Evolutionary conservation across 768 basidiomycete genomes (phyloP).

Genomic region (Suillus weaverae): DNA sequence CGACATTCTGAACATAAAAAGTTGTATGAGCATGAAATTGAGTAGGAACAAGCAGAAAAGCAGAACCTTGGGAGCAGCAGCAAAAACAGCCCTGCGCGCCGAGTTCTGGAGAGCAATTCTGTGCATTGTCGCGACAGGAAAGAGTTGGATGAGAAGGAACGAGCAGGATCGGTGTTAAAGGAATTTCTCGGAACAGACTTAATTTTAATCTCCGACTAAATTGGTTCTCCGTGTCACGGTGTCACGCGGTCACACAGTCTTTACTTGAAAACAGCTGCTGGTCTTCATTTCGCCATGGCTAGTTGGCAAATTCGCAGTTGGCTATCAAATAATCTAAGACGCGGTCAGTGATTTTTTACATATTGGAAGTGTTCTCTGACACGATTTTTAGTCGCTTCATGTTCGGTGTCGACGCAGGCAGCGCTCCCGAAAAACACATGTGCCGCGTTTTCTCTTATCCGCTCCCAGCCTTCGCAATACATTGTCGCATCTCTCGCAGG

Average conservation of each 20-base stretch:
- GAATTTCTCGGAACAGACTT: slow-evolving; percentile 36
- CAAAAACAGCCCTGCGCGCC: slow-evolving; percentile 73
- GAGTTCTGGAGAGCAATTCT: slow-evolving; percentile 84
- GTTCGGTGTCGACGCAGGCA: slow-evolving; percentile 35
- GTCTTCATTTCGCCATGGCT: slow-evolving; percentile 8
- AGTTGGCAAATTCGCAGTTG: slow-evolving; percentile 27
- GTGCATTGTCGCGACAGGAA: slow-evolving; percentile 64
- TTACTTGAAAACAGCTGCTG: slow-evolving; percentile 1
- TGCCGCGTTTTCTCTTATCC: slow-evolving; percentile 76
- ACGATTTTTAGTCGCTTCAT: slow-evolving; percentile 16
- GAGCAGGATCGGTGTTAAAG: slow-evolving; percentile 33
- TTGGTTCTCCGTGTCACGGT: slow-evolving; percentile 12
- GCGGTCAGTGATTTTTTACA: slow-evolving; percentile 15
- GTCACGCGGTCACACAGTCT: slow-evolving; percentile 10
- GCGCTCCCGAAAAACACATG: slow-evolving; percentile 41
- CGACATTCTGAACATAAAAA: slow-evolving; percentile 33
- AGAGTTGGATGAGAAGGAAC: slow-evolving; percentile 47
- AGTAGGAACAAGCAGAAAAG: slow-evolving; percentile 17
- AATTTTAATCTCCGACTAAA: slow-evolving; percentile 34
- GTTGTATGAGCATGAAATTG: slow-evolving; percentile 9
- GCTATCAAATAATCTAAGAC: slow-evolving; percentile 25
- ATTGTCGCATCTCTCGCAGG: slow-evolving; percentile 86
- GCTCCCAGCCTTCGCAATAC: slow-evolving; percentile 91
- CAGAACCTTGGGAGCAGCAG: slow-evolving; percentile 63
- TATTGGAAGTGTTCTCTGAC: slow-evolving; percentile 5